A percentile compares a stretch with the other conserved stretches of the same genome.
These are phyloP conservation scores for Tolypocladium tropicale DNA, from an alignment of 2,329 filamentous ascomycete species.

Conservation along the genomic window DNA sequence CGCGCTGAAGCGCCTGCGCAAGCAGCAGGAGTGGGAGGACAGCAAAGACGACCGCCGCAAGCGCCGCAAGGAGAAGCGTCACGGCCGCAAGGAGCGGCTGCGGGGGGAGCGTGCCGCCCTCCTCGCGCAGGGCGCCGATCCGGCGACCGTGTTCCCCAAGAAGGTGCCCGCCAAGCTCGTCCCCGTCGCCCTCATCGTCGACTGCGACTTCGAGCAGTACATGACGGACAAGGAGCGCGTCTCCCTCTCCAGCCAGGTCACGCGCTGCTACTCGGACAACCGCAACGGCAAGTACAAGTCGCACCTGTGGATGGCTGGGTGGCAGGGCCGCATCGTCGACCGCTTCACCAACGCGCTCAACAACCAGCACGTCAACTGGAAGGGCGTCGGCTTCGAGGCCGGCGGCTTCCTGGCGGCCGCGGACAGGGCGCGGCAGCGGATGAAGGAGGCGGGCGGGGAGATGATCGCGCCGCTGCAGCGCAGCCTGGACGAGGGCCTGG, in stretches of 20 bases:
- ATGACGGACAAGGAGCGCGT: constrained; percentile 83
- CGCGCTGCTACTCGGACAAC: constrained; percentile 84
- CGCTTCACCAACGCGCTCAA: constrained; percentile 69
- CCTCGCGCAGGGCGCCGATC: constrained; percentile 37
- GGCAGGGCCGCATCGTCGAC: constrained; percentile 62
- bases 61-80: constrained; percentile 44
- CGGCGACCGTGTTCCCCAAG: constrained; percentile 20
- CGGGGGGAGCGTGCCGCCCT: constrained; percentile 38
- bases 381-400: constrained; percentile 61
- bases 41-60: constrained; percentile 48
- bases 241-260: constrained; percentile 75
- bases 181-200: constrained; percentile 72
- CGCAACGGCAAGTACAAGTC: constrained; percentile 54
- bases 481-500: constrained; percentile 14
- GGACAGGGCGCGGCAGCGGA: constrained; percentile 53
- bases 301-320: constrained; percentile 70
- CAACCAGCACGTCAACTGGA: constrained; percentile 69
- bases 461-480: constrained; percentile 48
- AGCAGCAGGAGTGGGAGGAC: constrained; percentile 66
- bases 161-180: constrained; percentile 40
- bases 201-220: constrained; percentile 84
- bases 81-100: constrained; percentile 35
- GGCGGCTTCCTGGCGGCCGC: constrained; percentile 65
- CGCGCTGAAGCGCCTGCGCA: constrained; percentile 69
- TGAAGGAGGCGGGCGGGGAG: constrained; percentile 46